Evolutionary conservation across 257 asterid species (phyloP).

Genomic region (Eustoma russellianum): DNA sequence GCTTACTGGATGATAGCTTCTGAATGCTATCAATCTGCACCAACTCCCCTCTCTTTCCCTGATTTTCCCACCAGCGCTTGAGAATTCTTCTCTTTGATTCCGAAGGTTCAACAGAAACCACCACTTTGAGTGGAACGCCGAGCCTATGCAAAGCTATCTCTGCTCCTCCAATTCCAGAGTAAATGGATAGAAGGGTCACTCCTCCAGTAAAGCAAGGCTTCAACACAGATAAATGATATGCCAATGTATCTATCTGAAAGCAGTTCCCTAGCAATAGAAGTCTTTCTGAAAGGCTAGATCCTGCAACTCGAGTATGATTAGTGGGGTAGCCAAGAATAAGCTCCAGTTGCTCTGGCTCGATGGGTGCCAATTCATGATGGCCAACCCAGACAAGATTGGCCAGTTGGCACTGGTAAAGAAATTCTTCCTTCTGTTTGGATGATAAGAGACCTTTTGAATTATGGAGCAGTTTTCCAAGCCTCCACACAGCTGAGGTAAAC

Average conservation of each 20-base stretch:
- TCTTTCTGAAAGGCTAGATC: conserved; percentile 46
- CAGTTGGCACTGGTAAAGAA: conserved; percentile 44
- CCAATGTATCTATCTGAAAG: conserved; percentile 75
- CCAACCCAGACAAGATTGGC: conserved; percentile 72
- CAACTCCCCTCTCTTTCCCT: conserved; percentile 59
- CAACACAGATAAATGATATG: conserved; percentile 58
- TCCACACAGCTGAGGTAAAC: conserved; percentile 40
- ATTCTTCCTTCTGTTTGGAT: conserved; percentile 36
- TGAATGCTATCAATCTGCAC: conserved; percentile 54
- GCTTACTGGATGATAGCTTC: conserved; percentile 30
- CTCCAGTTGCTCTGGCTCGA: conserved; percentile 63
- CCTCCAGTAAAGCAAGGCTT: conserved; percentile 51
- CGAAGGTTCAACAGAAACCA: conserved; percentile 59
- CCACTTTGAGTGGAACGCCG: conserved; percentile 52
- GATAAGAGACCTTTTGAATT: conserved; percentile 43
- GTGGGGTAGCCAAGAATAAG: conserved; percentile 67
- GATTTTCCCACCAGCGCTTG: conserved; percentile 79
- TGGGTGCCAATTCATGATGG: conserved; percentile 34
- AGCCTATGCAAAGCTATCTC: conserved; percentile 70
- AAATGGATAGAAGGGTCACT: conserved; percentile 49
- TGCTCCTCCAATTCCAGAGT: conserved; percentile 71
- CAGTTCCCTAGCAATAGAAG: conserved; percentile 40
- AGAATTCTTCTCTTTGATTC: conserved; percentile 47
- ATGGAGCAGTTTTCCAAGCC: conserved; percentile 35
- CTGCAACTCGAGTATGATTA: conserved; percentile 45